These are phyloP conservation scores for Leccinum ambiguum DNA, from an alignment of 1,284 basidiomycete species.

Conservation along the genomic window DNA sequence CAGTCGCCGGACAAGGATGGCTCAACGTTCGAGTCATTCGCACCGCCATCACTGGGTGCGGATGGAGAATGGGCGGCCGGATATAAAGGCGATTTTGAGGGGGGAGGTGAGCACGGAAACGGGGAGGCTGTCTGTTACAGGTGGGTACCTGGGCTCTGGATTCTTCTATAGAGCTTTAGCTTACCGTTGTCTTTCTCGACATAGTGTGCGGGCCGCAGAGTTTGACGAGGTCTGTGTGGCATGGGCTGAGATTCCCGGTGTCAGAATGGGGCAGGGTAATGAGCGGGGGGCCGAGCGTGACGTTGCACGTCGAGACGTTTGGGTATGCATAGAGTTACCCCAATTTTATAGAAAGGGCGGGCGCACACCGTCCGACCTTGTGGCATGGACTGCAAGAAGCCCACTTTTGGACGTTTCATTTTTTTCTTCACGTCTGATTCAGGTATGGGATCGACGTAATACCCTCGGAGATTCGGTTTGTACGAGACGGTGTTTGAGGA, in stretches of 20 bases:
- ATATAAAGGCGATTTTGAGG: constrained; percentile 21
- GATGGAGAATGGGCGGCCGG: constrained; percentile 25
- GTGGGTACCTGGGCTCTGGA: constrained; percentile 14
- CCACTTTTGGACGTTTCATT: background rate
- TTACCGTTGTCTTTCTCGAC: background rate
- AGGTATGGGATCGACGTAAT: background rate
- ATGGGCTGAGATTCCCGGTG: constrained; percentile 38
- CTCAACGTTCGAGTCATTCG: constrained; percentile 6
- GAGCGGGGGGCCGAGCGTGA: constrained; percentile 44
- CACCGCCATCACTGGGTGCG: constrained; percentile 12
- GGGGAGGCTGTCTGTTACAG: constrained; percentile 29
- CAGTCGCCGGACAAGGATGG: constrained; percentile 15
- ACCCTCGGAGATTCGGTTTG: background rate
- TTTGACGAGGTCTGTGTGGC: constrained; percentile 39
- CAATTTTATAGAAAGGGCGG: background rate
- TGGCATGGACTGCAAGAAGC: background rate
- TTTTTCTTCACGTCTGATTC: background rate
- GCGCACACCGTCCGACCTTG: background rate
- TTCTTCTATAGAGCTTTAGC: background rate
- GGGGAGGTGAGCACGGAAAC: constrained; percentile 26
- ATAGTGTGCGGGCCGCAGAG: constrained; percentile 50
- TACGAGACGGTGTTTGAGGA: background rate
- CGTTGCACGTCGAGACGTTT: constrained; percentile 49
- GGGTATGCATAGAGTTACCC: constrained; percentile 35
- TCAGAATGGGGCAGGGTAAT: constrained; percentile 37